Conservation (phyloP, 2,329 filamentous ascomycete genomes). For the Cladosporium sp. region DNA sequence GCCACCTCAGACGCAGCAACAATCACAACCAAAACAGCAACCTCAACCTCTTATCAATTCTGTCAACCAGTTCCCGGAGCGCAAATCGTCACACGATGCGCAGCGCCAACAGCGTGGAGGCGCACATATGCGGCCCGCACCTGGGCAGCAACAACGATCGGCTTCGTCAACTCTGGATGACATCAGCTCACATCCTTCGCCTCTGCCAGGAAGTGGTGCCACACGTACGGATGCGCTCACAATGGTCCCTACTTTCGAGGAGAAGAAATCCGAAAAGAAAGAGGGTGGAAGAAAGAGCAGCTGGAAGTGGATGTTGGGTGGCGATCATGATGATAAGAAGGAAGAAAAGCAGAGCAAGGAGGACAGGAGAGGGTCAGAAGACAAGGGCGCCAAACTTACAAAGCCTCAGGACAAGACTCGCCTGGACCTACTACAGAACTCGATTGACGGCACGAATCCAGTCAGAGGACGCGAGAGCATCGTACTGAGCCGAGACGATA, state of each 20-base stretch:
- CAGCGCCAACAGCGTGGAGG: slow-evolving; percentile 31
- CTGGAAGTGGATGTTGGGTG: slow-evolving; percentile 74
- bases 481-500: slow-evolving; percentile 71
- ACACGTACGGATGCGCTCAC: slow-evolving; percentile 73
- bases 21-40: slow-evolving; percentile 18
- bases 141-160: slow-evolving; percentile 16
- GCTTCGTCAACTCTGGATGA: slow-evolving; percentile 54
- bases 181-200: slow-evolving; percentile 61
- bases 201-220: slow-evolving; percentile 61
- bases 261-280: slow-evolving; percentile 69
- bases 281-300: slow-evolving; percentile 68
- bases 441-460: slow-evolving; percentile 61
- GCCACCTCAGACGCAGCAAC: slow-evolving; percentile 39
- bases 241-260: slow-evolving; percentile 70
- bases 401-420: slow-evolving; percentile 69
- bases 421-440: slow-evolving; percentile 80
- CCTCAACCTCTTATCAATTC: background rate
- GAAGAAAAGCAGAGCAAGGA: slow-evolving; percentile 58
- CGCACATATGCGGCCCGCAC: slow-evolving; percentile 31
- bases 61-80: slow-evolving; percentile 44
- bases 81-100: slow-evolving; percentile 42
- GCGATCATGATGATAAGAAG: slow-evolving; percentile 68
- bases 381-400: slow-evolving; percentile 52
- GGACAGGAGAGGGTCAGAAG: slow-evolving; percentile 20
- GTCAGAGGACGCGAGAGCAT: slow-evolving; percentile 71